Base-by-base conservation (phyloP, 345 rosid species). In the Angophora floribunda region DNA sequence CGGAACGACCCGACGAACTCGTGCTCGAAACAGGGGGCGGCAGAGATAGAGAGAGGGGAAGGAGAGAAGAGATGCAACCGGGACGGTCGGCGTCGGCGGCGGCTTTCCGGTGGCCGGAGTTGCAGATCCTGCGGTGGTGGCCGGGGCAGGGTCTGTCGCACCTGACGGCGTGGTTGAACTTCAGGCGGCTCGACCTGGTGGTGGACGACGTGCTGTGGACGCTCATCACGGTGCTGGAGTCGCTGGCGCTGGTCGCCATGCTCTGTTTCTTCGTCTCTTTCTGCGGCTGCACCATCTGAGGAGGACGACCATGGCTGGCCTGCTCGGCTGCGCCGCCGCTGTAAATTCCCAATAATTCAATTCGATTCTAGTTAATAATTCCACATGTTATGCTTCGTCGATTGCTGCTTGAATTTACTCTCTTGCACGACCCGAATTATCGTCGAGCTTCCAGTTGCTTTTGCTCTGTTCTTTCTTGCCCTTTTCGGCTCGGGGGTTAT, bases 231-330 rank as follows among this genome's bases (percentile, higher is more conserved):
- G 92, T 93, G 57, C 41, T 97, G 45, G 99, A 97, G 89, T 95
- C 99, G 16, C 88, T 97, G 36, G 96, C 94, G 86, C 91, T 97
- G 57, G 93, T 86, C 30, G 85, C 96, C n/a, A 95, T 94, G 93
- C 92, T 97, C 70, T 96, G 98, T 86, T 97, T 90, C 92, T 97
- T 93, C 95, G 94, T 95, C 88, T 53, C 96, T 44, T 96, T 94
- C 89, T 97, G 99, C 86, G 98, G 98, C 24, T 97, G 99, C 88
- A 94, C 98, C 75, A 91, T 97, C 87, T 97, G 93, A 96, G 52
- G 57, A 95, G 51, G 57, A 45, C 24, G 16, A 15, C 13, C 44
- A 21, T 4, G 13, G 13, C 30, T 7, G 0, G 11, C 36, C 28
- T 19, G 86, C 52, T 14, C 7, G 45, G 47, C n/a, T 28, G 44